Conservation (phyloP, 1,284 basidiomycete species). For the Ganoderma meredithae region DNA sequence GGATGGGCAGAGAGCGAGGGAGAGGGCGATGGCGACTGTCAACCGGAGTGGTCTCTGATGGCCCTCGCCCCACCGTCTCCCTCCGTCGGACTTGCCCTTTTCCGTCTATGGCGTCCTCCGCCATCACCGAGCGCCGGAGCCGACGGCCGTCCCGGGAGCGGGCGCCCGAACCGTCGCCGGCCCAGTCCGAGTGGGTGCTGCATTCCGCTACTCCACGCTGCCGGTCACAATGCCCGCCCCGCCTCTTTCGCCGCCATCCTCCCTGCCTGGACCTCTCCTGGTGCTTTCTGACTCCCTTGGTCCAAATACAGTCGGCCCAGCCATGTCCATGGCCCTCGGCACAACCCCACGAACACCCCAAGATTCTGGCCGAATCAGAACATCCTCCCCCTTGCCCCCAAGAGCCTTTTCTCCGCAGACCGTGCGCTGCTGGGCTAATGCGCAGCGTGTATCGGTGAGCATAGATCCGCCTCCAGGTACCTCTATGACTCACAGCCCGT, state of each 20-base stretch:
- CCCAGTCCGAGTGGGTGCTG: background rate
- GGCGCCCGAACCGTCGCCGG: background rate
- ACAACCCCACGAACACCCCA: constrained; percentile 1
- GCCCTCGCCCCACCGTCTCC: constrained; percentile 1
- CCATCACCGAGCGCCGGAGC: constrained; percentile 8
- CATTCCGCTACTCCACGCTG: constrained; percentile 23
- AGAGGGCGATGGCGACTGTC: constrained; percentile 37
- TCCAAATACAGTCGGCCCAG: too few species aligned
- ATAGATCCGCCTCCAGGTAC: constrained; percentile 1
- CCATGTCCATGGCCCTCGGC: background rate
- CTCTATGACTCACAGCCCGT: constrained; percentile 16
- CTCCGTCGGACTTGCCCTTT: constrained; percentile 28
- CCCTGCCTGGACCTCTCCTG: background rate
- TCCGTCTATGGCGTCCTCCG: constrained; percentile 20
- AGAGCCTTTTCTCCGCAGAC: constrained; percentile 13
- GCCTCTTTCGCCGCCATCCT: constrained; percentile 1
- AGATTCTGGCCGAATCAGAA: background rate
- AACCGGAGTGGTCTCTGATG: constrained; percentile 27
- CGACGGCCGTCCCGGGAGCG: background rate
- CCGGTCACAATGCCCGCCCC: background rate
- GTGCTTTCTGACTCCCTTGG: background rate
- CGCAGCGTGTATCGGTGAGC: constrained; percentile 13
- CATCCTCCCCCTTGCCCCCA: background rate
- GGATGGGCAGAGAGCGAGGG: constrained; percentile 25
- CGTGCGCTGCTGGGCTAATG: constrained; percentile 6